phyloP scores from a whole-genome alignment of 345 rosid species.

The Hevea brasiliensis region DNA sequence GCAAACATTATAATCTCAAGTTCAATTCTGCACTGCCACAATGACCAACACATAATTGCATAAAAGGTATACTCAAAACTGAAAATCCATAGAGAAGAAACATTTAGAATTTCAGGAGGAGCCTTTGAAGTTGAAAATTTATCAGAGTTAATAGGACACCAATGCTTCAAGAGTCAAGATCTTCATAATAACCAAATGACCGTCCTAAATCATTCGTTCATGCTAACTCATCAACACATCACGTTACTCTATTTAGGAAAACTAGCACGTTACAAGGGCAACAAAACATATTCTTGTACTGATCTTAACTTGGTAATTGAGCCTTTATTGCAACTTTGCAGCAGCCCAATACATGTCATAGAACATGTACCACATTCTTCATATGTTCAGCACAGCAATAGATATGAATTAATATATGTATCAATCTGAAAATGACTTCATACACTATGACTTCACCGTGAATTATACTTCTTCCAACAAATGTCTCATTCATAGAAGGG shows the following conservation, averaged over 20 bases:
- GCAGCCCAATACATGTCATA: slow-evolving; percentile 24
- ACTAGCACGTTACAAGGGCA: background rate
- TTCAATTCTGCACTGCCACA: background rate
- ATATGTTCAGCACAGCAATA: slow-evolving; percentile 32
- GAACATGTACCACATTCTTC: slow-evolving; percentile 25
- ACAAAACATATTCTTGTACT: slow-evolving; percentile 5
- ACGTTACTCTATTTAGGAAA: background rate
- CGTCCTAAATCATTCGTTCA: background rate
- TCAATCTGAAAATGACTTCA: slow-evolving; percentile 27
- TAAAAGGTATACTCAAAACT: background rate
- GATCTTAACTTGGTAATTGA: background rate
- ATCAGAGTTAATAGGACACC: background rate
- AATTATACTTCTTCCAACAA: slow-evolving; percentile 32
- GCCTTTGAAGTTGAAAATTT: background rate
- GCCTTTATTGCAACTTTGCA: slow-evolving; percentile 5
- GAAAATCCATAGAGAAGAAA: background rate
- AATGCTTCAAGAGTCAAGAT: background rate
- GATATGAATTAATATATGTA: slow-evolving; percentile 6
- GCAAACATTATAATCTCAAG: background rate
- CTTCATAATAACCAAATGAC: background rate
- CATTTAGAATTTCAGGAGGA: background rate
- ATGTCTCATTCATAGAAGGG: slow-evolving; percentile 38
- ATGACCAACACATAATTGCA: slow-evolving; percentile 2
- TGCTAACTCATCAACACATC: background rate
- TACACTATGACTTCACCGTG: slow-evolving; percentile 35